Percentiles rank a stretch among this genome's conserved stretches.
Conservation (phyloP, 306 rosid species). For the Citrullus amarus region DNA sequence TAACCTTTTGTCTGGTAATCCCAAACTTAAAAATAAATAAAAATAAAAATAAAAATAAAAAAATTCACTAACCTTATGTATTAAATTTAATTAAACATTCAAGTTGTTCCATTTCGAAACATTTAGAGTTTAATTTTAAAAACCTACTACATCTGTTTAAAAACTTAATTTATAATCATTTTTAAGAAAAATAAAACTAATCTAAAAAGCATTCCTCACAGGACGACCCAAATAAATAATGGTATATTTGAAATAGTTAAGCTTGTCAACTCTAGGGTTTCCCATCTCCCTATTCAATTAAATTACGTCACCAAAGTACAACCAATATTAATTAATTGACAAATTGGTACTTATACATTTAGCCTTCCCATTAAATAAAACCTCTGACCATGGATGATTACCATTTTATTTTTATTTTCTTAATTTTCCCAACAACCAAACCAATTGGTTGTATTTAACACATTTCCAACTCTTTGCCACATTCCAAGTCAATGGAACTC, state of each 20-base stretch:
- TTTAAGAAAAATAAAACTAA: too few relatives aligned
- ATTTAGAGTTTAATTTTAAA: too few relatives aligned
- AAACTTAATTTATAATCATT: too few relatives aligned
- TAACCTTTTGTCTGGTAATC: too few relatives aligned
- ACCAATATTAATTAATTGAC: background rate
- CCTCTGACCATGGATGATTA: background rate
- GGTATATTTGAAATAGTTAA: background rate
- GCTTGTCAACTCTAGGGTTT: background rate
- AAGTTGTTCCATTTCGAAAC: too few relatives aligned
- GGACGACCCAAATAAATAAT: background rate
- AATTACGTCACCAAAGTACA: background rate
- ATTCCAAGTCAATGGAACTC: background rate
- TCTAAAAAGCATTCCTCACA: background rate
- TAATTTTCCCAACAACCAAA: background rate
- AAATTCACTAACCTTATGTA: too few relatives aligned
- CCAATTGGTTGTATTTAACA: background rate
- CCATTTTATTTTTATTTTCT: background rate
- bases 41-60: too few relatives aligned
- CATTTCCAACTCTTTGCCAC: background rate
- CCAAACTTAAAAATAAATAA: too few relatives aligned
- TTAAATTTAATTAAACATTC: too few relatives aligned
- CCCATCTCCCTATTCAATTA: background rate
- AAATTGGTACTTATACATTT: background rate
- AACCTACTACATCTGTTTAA: too few relatives aligned
- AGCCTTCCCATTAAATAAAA: background rate